phyloP scores from a whole-genome alignment of 306 rosid species.

The Ammopiptanthus mongolicus region DNA sequence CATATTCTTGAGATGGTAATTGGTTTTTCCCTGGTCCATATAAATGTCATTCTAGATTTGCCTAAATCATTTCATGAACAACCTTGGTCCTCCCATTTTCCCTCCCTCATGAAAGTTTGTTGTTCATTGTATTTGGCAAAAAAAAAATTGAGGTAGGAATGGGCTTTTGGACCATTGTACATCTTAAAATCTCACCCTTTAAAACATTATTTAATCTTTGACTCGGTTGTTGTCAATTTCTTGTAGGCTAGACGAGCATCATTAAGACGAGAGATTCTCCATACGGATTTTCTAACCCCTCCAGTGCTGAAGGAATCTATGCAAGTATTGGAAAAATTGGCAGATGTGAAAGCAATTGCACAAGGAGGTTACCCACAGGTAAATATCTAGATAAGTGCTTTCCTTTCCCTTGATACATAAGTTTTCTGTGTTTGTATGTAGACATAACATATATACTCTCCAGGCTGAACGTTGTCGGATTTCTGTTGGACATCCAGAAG shows the following conservation, averaged over 20 bases:
- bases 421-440: slow-evolving; percentile 7
- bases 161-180: background rate
- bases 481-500: slow-evolving; percentile 79
- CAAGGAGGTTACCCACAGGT: slow-evolving; percentile 99
- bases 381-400: slow-evolving; percentile 7
- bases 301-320: slow-evolving; percentile 83
- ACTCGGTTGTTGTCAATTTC: slow-evolving; percentile 10
- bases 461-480: slow-evolving; percentile 95
- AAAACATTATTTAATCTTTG: background rate
- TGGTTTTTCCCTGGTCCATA: background rate
- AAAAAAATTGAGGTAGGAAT: background rate
- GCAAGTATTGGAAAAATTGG: slow-evolving; percentile 64
- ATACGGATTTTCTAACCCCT: slow-evolving; percentile 82
- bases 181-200: slow-evolving; percentile 5
- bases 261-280: slow-evolving; percentile 69
- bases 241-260: slow-evolving; percentile 77
- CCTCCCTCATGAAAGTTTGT: background rate
- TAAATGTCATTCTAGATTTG: slow-evolving; percentile 14
- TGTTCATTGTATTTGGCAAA: background rate
- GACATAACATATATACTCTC: slow-evolving; percentile 11
- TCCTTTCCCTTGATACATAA: background rate
- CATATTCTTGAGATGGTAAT: slow-evolving; percentile 79
- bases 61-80: background rate
- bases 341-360: slow-evolving; percentile 67
- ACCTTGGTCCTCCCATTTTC: background rate